A percentile compares a stretch with the other conserved stretches of the same genome.
Evolutionary conservation across 2,329 filamentous ascomycete genomes (phyloP).

Genomic region (Fusarium sp.): DNA sequence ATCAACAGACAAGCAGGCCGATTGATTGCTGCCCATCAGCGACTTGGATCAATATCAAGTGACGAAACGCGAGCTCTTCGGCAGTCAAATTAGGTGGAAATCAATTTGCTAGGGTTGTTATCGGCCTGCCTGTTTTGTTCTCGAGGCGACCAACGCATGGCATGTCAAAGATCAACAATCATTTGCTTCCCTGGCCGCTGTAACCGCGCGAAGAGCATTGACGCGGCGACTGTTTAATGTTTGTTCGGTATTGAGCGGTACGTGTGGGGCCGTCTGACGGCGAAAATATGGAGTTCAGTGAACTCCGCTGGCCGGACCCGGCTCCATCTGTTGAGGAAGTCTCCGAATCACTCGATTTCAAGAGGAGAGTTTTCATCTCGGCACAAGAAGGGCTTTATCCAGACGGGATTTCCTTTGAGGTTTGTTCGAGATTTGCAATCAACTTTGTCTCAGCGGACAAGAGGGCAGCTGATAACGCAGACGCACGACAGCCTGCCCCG

Average conservation of each 20-base stretch:
- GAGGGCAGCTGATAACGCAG: neutral
- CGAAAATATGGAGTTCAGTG: slow-evolving; percentile 29
- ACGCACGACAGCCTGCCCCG: neutral
- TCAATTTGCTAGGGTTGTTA: neutral
- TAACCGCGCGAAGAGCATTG: slow-evolving; percentile 17
- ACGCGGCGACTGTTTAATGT: slow-evolving; percentile 5
- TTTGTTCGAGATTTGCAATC: too few relatives aligned
- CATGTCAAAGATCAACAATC: neutral
- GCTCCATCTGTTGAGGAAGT: slow-evolving; percentile 1
- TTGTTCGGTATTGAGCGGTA: slow-evolving; percentile 14
- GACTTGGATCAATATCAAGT: neutral
- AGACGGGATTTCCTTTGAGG: neutral
- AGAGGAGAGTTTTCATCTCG: neutral
- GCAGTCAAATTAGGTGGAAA: neutral
- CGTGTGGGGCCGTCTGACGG: slow-evolving; percentile 32
- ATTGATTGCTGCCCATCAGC: neutral
- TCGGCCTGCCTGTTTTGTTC: neutral
- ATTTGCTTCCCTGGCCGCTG: slow-evolving; percentile 1
- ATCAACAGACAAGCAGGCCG: neutral
- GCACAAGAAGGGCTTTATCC: neutral
- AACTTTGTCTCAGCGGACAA: neutral
- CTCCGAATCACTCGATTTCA: slow-evolving; percentile 15
- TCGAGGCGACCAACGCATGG: neutral
- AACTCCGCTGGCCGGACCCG: slow-evolving; percentile 34
- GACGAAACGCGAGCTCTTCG: neutral